phyloP scores from a whole-genome alignment of 352 stramenopile genomes.

The Aphanomyces invadans region DNA sequence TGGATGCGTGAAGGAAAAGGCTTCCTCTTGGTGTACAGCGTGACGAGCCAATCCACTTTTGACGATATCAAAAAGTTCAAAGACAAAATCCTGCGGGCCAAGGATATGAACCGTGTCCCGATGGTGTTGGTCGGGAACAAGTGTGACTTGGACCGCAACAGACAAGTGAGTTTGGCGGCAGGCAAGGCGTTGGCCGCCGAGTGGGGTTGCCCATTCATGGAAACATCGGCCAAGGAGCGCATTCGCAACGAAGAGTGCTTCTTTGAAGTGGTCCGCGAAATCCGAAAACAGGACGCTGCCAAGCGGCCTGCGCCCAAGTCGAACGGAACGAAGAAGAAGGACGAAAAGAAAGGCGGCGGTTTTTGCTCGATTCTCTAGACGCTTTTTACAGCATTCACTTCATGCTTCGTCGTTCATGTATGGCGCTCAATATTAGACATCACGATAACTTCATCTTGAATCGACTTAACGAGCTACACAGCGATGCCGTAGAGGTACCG shows the following conservation, averaged over 20 bases:
- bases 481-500: conserved; percentile 48
- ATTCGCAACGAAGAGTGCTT: conserved; percentile 88
- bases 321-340: conserved; percentile 31
- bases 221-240: conserved; percentile 82
- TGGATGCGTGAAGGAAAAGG: conserved; percentile 90
- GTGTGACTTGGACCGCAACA: conserved; percentile 70
- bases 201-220: conserved; percentile 83
- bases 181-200: conserved; percentile 56
- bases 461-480: conserved; percentile 14
- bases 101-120: conserved; percentile 79
- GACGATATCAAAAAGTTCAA: conserved; percentile 85
- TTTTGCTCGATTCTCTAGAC: conserved; percentile 44
- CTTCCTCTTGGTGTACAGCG: conserved; percentile 85
- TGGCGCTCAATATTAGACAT: conserved; percentile 12
- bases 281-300: conserved; percentile 69
- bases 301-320: conserved; percentile 31
- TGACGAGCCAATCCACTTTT: conserved; percentile 85
- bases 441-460: conserved; percentile 2
- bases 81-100: conserved; percentile 85
- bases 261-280: conserved; percentile 83
- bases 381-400: neutral
- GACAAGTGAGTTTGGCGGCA: conserved; percentile 57
- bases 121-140: conserved; percentile 88
- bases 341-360: conserved; percentile 57
- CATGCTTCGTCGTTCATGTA: neutral